phyloP scores from a whole-genome alignment of 441 rosid species.

The Adansonia madagascariensis region DNA sequence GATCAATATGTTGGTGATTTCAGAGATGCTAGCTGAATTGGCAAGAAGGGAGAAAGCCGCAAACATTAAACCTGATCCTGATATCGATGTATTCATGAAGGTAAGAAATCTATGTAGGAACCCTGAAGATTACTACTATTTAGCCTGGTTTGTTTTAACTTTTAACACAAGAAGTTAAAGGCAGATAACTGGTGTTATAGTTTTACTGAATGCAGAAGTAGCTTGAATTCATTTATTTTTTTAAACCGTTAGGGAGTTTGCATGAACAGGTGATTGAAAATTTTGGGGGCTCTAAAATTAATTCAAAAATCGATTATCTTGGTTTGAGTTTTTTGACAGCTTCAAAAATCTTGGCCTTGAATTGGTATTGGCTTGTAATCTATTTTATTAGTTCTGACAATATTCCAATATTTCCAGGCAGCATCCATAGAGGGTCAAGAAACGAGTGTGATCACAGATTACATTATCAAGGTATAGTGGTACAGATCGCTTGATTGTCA shows the following conservation, averaged over 20 bases:
- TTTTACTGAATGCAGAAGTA: not conserved
- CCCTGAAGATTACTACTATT: not conserved
- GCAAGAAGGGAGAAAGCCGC: conserved; percentile 62
- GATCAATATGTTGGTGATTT: not conserved
- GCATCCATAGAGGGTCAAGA: conserved; percentile 63
- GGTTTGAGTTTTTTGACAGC: not conserved
- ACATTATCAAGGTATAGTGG: conserved; percentile 55
- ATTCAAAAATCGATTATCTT: not conserved
- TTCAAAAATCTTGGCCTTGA: not conserved
- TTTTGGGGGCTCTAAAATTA: not conserved
- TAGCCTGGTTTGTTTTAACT: not conserved
- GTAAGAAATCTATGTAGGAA: conserved; percentile 31
- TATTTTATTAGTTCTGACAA: not conserved
- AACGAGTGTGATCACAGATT: conserved; percentile 68
- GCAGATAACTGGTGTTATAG: not conserved
- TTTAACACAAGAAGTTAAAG: not conserved
- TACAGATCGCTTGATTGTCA: not conserved
- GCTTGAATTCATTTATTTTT: not conserved
- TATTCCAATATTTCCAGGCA: conserved; percentile 45
- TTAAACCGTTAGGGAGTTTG: not conserved
- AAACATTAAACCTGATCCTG: conserved; percentile 64
- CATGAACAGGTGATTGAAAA: not conserved
- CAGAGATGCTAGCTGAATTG: conserved; percentile 62
- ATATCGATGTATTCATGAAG: conserved; percentile 67
- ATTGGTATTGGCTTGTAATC: not conserved